Evolutionary conservation across 345 rosid species (phyloP).

Genomic region (Salix viminalis): DNA sequence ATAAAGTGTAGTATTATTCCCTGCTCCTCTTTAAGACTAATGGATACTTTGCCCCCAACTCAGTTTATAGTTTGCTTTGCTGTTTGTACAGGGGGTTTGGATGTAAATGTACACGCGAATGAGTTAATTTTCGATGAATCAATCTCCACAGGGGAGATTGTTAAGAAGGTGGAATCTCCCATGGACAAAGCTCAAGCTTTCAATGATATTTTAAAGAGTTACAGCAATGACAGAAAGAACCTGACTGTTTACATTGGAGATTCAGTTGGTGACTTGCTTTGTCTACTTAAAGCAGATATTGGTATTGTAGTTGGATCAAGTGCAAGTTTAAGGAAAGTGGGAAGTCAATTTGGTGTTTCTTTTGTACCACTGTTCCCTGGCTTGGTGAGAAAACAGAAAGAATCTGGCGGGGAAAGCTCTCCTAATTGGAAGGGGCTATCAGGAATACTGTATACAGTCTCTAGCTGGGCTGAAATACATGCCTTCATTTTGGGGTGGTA

Average conservation of each 20-base stretch:
- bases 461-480: slow-evolving; percentile 90
- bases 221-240: slow-evolving; percentile 33
- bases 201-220: slow-evolving; percentile 37
- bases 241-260: slow-evolving; percentile 80
- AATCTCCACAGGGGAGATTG: slow-evolving; percentile 74
- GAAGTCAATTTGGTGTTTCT: slow-evolving; percentile 77
- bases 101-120: slow-evolving; percentile 64
- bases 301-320: slow-evolving; percentile 86
- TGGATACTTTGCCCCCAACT: neutral
- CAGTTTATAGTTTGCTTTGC: neutral
- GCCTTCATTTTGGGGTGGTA: slow-evolving; percentile 88
- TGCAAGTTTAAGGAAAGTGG: slow-evolving; percentile 76
- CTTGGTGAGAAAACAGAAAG: slow-evolving; percentile 68
- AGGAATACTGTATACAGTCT: slow-evolving; percentile 76
- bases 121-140: slow-evolving; percentile 65
- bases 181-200: slow-evolving; percentile 68
- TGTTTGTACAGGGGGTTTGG: slow-evolving; percentile 50
- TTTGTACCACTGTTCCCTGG: slow-evolving; percentile 72
- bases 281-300: slow-evolving; percentile 86
- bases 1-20: neutral
- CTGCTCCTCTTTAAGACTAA: neutral
- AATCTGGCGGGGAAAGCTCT: slow-evolving; percentile 39
- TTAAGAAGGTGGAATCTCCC: slow-evolving; percentile 66
- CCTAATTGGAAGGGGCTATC: slow-evolving; percentile 60
- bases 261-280: slow-evolving; percentile 86